Percentiles rank a stretch among this genome's conserved stretches.
Conservation (phyloP, 2,329 filamentous ascomycete genomes). For the Aspergillus sergii region DNA sequence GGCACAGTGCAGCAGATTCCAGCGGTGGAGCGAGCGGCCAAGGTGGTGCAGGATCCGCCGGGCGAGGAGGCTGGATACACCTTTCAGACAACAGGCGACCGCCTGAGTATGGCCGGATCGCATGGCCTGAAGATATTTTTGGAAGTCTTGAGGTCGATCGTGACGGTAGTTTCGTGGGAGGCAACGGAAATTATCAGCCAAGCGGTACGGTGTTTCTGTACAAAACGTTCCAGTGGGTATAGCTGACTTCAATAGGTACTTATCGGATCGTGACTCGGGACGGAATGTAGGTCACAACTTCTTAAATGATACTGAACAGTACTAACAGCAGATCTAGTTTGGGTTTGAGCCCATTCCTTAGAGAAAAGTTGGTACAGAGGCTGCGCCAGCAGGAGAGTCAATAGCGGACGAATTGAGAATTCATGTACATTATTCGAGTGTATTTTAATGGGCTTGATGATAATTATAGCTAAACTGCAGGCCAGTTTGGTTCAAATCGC, state of each 20-base stretch:
- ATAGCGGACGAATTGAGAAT: slow-evolving; percentile 6
- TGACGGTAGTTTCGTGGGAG: slow-evolving; percentile 58
- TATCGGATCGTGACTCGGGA: slow-evolving; percentile 63
- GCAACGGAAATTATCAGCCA: slow-evolving; percentile 60
- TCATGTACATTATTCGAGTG: slow-evolving; percentile 16
- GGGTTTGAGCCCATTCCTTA: slow-evolving; percentile 52
- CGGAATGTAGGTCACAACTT: slow-evolving; percentile 54
- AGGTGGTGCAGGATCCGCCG: slow-evolving; percentile 60
- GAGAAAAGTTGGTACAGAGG: slow-evolving; percentile 52
- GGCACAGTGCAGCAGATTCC: slow-evolving; percentile 46
- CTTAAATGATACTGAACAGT: slow-evolving; percentile 1
- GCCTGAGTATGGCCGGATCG: slow-evolving; percentile 65
- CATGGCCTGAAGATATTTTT: slow-evolving; percentile 68
- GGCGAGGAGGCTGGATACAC: slow-evolving; percentile 64
- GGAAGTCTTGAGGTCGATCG: slow-evolving; percentile 65
- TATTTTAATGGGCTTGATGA: slow-evolving; percentile 13
- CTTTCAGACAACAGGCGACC: slow-evolving; percentile 63
- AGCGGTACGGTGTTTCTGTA: slow-evolving; percentile 47
- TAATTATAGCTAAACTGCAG: slow-evolving; percentile 17
- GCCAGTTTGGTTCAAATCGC: slow-evolving; percentile 13
- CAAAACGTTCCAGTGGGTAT: neutral
- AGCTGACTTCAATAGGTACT: slow-evolving; percentile 47
- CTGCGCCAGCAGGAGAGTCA: slow-evolving; percentile 41
- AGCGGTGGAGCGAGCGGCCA: slow-evolving; percentile 61
- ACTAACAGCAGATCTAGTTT: slow-evolving; percentile 40